Conservation (phyloP, 1,284 basidiomycete genomes). For the Irpex lacteus region DNA sequence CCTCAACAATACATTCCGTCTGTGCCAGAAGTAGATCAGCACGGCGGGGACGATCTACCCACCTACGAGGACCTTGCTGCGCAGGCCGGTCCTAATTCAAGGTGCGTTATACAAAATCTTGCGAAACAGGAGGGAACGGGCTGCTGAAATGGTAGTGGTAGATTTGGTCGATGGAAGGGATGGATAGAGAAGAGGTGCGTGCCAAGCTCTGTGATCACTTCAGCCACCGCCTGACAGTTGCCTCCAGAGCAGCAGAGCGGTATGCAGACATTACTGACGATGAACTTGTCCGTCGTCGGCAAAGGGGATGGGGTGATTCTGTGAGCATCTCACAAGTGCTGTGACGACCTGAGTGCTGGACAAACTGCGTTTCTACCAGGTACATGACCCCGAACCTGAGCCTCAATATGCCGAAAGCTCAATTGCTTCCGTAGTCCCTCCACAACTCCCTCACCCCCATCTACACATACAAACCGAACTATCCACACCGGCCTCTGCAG, state of each 20-base stretch:
- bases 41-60: conserved; percentile 61
- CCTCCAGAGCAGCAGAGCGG: conserved; percentile 71
- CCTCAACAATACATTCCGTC: conserved; percentile 21
- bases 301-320: conserved; percentile 65
- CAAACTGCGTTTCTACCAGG: neutral
- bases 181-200: conserved; percentile 82
- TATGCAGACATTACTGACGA: conserved; percentile 63
- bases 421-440: conserved; percentile 11
- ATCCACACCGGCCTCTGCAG: conserved; percentile 29
- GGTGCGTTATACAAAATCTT: conserved; percentile 34
- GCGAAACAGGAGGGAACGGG: no score
- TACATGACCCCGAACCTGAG: conserved; percentile 5
- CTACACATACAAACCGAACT: conserved; percentile 46
- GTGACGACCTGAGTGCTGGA: neutral
- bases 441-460: conserved; percentile 18
- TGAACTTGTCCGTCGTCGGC: conserved; percentile 52
- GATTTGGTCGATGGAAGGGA: conserved; percentile 78
- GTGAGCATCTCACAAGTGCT: conserved; percentile 17
- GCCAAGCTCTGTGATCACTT: neutral
- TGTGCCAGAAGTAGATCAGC: conserved; percentile 53
- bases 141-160: conserved; percentile 24
- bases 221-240: neutral
- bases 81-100: conserved; percentile 74
- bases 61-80: conserved; percentile 74
- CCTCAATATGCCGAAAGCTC: conserved; percentile 8